phyloP scores from a whole-genome alignment of 2,329 filamentous ascomycete species.

The Colletotrichum trifolii region DNA sequence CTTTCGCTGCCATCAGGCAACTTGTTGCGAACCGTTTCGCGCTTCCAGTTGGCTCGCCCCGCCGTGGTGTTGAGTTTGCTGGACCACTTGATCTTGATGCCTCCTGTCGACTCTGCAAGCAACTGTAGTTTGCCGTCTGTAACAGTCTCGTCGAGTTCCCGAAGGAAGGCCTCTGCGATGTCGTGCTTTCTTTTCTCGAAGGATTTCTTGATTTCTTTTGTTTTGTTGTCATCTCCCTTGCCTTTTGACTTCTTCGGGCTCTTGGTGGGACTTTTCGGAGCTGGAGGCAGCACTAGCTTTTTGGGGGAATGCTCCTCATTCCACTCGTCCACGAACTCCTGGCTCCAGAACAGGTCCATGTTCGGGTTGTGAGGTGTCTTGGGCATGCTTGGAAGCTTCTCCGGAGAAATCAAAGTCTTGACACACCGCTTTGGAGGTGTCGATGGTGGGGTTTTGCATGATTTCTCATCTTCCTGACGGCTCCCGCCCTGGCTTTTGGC shows the following conservation, averaged over 20 bases:
- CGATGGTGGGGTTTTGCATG: constrained; percentile 16
- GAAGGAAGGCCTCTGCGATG: constrained; percentile 72
- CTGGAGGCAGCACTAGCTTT: constrained; percentile 49
- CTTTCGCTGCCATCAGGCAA: constrained; percentile 40
- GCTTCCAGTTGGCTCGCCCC: constrained; percentile 78
- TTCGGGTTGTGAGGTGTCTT: constrained; percentile 63
- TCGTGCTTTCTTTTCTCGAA: constrained; percentile 73
- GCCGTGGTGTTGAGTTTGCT: constrained; percentile 85
- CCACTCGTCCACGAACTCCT: constrained; percentile 70
- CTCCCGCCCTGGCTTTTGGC: not conserved
- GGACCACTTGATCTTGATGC: constrained; percentile 78
- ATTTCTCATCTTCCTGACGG: not conserved
- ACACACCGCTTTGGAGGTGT: constrained; percentile 38
- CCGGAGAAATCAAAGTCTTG: constrained; percentile 43
- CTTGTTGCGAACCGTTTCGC: constrained; percentile 61
- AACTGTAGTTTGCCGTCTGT: constrained; percentile 68
- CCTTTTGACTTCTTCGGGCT: constrained; percentile 41
- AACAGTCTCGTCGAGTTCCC: constrained; percentile 75
- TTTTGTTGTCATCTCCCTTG: constrained; percentile 42
- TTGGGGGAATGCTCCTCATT: constrained; percentile 70
- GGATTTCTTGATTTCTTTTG: constrained; percentile 61
- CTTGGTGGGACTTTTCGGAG: constrained; percentile 39
- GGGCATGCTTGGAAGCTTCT: constrained; percentile 56
- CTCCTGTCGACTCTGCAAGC: constrained; percentile 73
- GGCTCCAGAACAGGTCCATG: constrained; percentile 70